Evolutionary conservation across 2,329 filamentous ascomycete genomes (phyloP), one percentile per base, ranked within the genome.

Genomic region (Clarireedia sp.): DNA sequence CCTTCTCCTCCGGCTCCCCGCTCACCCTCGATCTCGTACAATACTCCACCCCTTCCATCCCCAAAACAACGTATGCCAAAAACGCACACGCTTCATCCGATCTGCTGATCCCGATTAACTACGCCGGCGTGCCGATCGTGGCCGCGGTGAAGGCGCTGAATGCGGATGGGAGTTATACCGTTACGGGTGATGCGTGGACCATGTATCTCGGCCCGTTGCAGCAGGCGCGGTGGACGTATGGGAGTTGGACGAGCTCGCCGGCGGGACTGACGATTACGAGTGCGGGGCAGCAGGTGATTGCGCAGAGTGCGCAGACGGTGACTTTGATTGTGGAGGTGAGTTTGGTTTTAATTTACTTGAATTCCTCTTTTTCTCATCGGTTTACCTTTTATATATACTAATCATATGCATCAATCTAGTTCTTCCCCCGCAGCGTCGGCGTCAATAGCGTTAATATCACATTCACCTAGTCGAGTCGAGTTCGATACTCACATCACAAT

Each of bases 181-280:
- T 78, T 3, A 49, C 23, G 17, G 52, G 24, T 10, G 80, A 84
- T 59, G 73, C 77, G 49, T 84, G 77, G 77, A 83, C 80, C 0
- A 66, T 73, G 62, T 79, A 72, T 29, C 66, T 82, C 1, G 75
- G 76, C 0, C 71, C 75, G 2, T 64, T 83, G 23, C 78, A 82
- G 62, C 72, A 79, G 59, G 75, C 68, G 12, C 64, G 71, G 16
- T 74, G 70, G 59, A 82, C 79, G 2, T 81, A 74, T 55, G 69
- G 64, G 8, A 71, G 66, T 19, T 83, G 75, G 73, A 74, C 75
- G 49, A 81, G 74, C 69, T 75, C 78, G 57, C 70, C 63, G 1
- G 62, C 66, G 16, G 65, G 73, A 54, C 68, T 82, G 48, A 73
- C 72, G 0, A 76, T 82, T 6, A 69, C 77, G 36, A 65, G 69